Conservation (phyloP, 208 protist species). For the Blastocrithidia nonstop region DNA sequence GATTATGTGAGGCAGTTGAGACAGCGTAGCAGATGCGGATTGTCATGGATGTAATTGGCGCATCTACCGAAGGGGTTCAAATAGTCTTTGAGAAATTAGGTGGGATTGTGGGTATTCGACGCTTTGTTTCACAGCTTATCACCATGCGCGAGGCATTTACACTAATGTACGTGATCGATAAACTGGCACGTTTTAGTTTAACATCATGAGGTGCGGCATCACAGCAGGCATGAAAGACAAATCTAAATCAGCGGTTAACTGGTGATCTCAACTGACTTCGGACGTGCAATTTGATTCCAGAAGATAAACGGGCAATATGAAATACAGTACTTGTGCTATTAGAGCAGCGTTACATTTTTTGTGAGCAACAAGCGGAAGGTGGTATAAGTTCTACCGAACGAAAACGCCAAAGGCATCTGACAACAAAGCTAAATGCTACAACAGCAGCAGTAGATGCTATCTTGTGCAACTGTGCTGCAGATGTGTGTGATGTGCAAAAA, state of each 20-base stretch:
- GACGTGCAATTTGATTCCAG: constrained; percentile 21
- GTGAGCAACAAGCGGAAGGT: constrained; percentile 11
- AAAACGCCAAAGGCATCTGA: background rate
- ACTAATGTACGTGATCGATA: constrained; percentile 42
- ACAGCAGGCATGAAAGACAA: constrained; percentile 49
- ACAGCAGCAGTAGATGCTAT: background rate
- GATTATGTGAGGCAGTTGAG: constrained; percentile 53
- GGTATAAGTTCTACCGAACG: constrained; percentile 17
- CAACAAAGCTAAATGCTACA: background rate
- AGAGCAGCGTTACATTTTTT: constrained; percentile 57
- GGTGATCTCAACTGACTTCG: constrained; percentile 53
- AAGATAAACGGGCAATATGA: constrained; percentile 26
- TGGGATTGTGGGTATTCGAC: constrained; percentile 41
- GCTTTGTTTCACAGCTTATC: constrained; percentile 31
- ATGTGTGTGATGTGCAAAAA: constrained; percentile 30
- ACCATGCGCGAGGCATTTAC: constrained; percentile 9
- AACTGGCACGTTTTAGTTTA: constrained; percentile 28
- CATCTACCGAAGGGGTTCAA: constrained; percentile 39
- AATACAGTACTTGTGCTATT: constrained; percentile 28
- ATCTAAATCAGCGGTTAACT: constrained; percentile 19
- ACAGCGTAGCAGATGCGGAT: constrained; percentile 34
- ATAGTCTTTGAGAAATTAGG: constrained; percentile 45
- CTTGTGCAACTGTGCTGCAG: constrained; percentile 3
- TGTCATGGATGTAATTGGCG: constrained; percentile 31
- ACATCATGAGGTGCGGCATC: constrained; percentile 31